Evolutionary conservation across 352 stramenopile genomes (phyloP).

Genomic region (Sclerospora graminicola): DNA sequence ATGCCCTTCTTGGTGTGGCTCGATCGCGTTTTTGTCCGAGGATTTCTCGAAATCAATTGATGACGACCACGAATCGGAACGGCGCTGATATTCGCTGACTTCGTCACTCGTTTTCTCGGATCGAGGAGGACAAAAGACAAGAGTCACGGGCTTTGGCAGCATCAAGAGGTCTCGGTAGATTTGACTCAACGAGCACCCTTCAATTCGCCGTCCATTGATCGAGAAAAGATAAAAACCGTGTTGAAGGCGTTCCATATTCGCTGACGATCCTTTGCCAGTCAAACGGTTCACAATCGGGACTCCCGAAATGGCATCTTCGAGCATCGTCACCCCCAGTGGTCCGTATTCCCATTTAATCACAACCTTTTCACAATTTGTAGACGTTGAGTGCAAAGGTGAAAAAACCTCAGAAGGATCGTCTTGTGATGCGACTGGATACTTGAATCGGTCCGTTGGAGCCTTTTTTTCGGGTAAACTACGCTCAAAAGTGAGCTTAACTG

Average conservation of each 20-base stretch:
- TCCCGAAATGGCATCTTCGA: conserved; percentile 38
- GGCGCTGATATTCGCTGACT: conserved; percentile 6
- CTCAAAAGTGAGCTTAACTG: conserved; percentile 46
- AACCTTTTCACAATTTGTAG: conserved; percentile 10
- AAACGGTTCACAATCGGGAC: conserved; percentile 49
- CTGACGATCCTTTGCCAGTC: conserved; percentile 45
- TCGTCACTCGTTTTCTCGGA: conserved; percentile 6
- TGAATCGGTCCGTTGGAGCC: no score
- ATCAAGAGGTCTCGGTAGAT: conserved; percentile 24
- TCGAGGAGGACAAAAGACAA: conserved; percentile 33
- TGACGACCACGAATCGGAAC: not conserved
- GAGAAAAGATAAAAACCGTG: conserved; percentile 37
- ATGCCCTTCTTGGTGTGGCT: conserved; percentile 5
- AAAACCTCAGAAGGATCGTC: no score
- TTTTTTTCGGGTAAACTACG: conserved; percentile 15
- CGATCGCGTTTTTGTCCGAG: not conserved
- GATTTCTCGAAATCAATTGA: not conserved
- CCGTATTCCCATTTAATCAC: conserved; percentile 42
- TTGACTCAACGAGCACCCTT: conserved; percentile 17
- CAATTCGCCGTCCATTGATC: conserved; percentile 35
- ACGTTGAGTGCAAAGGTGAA: not conserved
- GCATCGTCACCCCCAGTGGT: conserved; percentile 39
- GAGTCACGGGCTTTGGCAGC: conserved; percentile 32
- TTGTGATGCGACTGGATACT: not conserved
- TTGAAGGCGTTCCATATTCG: conserved; percentile 28